Conservation (phyloP, 176 grass and related monocot genomes). For the Oryza australiensis region DNA sequence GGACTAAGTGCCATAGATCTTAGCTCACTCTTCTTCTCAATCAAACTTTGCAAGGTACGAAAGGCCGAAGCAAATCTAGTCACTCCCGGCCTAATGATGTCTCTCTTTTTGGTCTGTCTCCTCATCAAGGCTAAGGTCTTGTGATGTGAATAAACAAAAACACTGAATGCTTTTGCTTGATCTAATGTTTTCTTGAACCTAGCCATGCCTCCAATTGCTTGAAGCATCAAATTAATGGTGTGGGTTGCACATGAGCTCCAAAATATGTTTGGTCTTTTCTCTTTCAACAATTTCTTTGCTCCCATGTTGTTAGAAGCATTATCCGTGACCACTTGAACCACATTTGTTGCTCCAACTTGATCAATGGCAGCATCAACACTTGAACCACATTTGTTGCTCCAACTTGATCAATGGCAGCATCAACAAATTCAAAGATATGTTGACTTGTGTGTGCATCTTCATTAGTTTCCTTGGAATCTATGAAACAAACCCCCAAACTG, state of each 20-base stretch:
- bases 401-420: background rate
- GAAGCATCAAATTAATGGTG: too few relatives aligned
- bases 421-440: background rate
- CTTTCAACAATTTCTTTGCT: background rate
- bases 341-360: too few relatives aligned
- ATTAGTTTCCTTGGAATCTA: background rate
- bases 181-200: background rate
- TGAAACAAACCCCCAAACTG: background rate
- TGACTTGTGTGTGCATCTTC: background rate
- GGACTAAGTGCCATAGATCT: background rate
- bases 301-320: background rate
- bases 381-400: background rate
- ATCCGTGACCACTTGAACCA: too few relatives aligned
- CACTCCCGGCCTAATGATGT: background rate
- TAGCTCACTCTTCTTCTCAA: background rate
- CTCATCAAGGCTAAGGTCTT: too few relatives aligned
- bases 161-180: background rate
- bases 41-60: background rate
- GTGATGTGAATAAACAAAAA: conserved; percentile 20
- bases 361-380: too few relatives aligned
- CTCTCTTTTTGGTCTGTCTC: too few relatives aligned
- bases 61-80: background rate
- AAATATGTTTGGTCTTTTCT: background rate
- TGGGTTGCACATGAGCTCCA: too few relatives aligned
- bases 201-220: background rate